These are phyloP conservation scores for Corchorus capsularis DNA, from an alignment of 345 rosid genomes.

Conservation along the genomic window DNA sequence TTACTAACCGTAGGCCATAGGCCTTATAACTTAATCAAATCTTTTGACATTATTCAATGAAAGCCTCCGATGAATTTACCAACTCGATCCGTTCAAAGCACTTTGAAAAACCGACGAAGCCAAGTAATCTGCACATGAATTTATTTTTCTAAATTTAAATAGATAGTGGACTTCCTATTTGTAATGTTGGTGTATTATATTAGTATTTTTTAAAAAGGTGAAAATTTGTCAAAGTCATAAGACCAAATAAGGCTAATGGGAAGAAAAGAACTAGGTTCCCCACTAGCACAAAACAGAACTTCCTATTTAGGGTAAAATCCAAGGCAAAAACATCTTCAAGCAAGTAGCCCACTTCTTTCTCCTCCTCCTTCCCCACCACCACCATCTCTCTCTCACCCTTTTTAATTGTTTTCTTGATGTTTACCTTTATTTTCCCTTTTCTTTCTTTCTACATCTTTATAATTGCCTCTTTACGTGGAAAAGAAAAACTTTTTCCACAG, in stretches of 20 bases:
- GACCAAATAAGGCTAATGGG: background rate
- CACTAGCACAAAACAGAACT: slow-evolving; percentile 23
- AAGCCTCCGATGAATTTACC: no score
- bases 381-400: background rate
- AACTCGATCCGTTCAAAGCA: no score
- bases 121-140: no score
- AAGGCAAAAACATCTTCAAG: background rate
- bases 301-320: slow-evolving; percentile 37
- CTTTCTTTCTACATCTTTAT: slow-evolving; percentile 33
- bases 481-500: slow-evolving; percentile 54
- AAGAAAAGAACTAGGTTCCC: slow-evolving; percentile 22
- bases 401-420: background rate
- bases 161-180: background rate
- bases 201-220: slow-evolving; percentile 1
- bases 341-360: slow-evolving; percentile 27
- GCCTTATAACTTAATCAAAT: no score
- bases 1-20: no score
- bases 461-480: slow-evolving; percentile 45
- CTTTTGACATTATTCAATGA: no score
- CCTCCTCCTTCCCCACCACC: background rate
- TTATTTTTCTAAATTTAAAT: background rate
- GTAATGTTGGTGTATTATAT: background rate
- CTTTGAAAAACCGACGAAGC: no score
- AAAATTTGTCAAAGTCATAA: slow-evolving; percentile 14
- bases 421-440: background rate